Conservation (phyloP, 2,329 filamentous ascomycete genomes). For the Diplodia sapinea region DNA sequence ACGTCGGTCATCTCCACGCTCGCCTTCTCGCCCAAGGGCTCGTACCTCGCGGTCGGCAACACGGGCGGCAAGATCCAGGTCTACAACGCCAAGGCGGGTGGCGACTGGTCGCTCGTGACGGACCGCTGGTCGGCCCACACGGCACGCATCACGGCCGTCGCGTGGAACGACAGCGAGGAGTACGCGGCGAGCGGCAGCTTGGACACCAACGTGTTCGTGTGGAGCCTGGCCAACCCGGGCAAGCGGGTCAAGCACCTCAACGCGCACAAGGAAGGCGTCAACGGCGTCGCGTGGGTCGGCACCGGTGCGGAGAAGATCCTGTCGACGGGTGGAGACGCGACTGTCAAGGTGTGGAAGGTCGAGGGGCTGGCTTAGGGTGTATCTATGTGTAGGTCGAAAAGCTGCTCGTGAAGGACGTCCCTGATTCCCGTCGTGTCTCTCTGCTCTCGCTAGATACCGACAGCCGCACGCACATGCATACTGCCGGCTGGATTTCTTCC, state of each 20-base stretch:
- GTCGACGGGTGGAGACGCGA: constrained; percentile 84
- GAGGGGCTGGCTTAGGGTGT: constrained; percentile 51
- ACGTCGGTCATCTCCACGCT: constrained; percentile 77
- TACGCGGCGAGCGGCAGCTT: constrained; percentile 84
- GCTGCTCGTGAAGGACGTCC: too few relatives aligned
- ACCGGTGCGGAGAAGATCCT: constrained; percentile 64
- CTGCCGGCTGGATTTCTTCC: too few relatives aligned
- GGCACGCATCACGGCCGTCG: constrained; percentile 68
- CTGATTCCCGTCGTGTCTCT: too few relatives aligned
- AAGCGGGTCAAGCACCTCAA: constrained; percentile 83
- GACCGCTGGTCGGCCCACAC: constrained; percentile 79
- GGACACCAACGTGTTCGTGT: constrained; percentile 91
- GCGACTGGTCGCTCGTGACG: constrained; percentile 72
- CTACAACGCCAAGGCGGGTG: constrained; percentile 64
- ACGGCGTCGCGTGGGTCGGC: constrained; percentile 79
- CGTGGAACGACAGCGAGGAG: constrained; percentile 75
- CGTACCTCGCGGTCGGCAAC: constrained; percentile 80
- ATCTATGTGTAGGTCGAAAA: too few relatives aligned
- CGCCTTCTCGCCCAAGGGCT: constrained; percentile 81
- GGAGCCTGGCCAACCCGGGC: constrained; percentile 83
- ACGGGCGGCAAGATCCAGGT: constrained; percentile 85
- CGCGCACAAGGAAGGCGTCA: constrained; percentile 95
- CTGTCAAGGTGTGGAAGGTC: constrained; percentile 86
- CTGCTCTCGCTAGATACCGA: too few relatives aligned
- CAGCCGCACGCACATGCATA: too few relatives aligned